Base-by-base conservation (phyloP, 2,329 filamentous ascomycete genomes). In the Fusarium piperis region DNA sequence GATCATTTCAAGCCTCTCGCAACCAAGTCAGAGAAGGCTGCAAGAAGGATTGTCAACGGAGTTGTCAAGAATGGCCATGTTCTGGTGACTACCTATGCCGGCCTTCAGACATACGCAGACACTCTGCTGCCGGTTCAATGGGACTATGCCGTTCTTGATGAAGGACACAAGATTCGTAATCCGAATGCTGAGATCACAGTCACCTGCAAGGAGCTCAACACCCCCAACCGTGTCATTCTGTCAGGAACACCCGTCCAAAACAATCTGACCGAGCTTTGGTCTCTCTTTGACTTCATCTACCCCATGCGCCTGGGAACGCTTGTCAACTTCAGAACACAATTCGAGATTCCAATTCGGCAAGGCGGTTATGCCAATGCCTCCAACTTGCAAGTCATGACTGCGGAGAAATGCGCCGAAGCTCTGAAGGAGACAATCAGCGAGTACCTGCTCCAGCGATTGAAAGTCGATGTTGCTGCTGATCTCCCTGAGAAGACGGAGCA, bases 161-260 rank as follows among this genome's bases (percentile, higher is more conserved):
- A 99, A 84, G 96, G 97, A 4, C 97, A 99, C 83, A 98, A 98
- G 81, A 99, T 99, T 74, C 92, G 96, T 39, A 99, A 99, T 75
- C 96, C 96, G 0, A 97, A 98, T 76, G 94, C 96, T 0, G 92
- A 93, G 8, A 96, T 99, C 71, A 98, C 97, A 0, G 93, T 98
- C 59, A 93, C 94, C 72, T 97, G 94, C 86, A 99, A 99, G 79
- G 94, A 98, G 80, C 84, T 99, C 12, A 91, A 93, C 35, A 99
- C 96, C 0, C 89, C 93, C 1, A 96, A 98, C 76, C 90, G 97
- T 23, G 88, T 98, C 70, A 98, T 99, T 65, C 85, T 99, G 2
- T 98, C 97, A 0, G 96, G 96, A 6, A 99, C 96, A 0, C 97
- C 97, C 0, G 97, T 99, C 86, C 97, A 99, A 80, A 99, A 99